These are phyloP conservation scores for Phytopythium litorale DNA, from an alignment of 352 stramenopile species.

Conservation along the genomic window DNA sequence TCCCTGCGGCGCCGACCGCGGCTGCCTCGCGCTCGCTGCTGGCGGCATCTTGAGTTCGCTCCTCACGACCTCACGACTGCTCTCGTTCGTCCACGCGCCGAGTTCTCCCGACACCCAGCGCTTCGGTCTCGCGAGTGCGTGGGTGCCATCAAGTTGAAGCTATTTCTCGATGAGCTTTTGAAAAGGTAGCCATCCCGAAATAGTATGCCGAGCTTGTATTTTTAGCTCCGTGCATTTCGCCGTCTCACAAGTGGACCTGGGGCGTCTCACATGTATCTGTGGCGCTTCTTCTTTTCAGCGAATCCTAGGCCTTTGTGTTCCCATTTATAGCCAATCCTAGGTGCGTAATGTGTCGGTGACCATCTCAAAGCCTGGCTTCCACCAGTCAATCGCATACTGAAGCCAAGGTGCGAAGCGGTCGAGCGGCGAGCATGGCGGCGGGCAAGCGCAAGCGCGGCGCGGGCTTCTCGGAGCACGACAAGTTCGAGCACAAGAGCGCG, in stretches of 20 bases:
- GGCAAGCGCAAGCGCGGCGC: conserved; percentile 48
- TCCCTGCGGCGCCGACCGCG: conserved; percentile 5
- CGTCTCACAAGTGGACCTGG: no score
- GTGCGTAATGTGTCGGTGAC: no score
- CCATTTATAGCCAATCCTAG: no score
- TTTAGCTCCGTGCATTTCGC: no score
- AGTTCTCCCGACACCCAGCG: not conserved
- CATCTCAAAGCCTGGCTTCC: not conserved
- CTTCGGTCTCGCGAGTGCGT: not conserved
- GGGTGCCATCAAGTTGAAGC: conserved; percentile 10
- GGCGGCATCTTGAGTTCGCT: not conserved
- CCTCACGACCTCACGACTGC: no score
- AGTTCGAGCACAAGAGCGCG: conserved; percentile 69
- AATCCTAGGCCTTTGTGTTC: no score
- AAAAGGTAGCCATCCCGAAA: not conserved
- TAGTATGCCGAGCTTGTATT: not conserved
- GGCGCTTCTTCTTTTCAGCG: no score
- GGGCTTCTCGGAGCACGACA: conserved; percentile 53
- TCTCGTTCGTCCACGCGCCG: not conserved
- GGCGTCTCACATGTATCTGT: no score
- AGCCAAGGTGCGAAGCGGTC: no score
- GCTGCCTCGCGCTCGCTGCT: not conserved
- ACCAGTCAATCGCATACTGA: conserved; percentile 7
- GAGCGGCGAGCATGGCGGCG: conserved; percentile 12
- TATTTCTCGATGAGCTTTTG: no score